A percentile compares a stretch with the other conserved stretches of the same genome.
These are phyloP conservation scores for Melaleuca alternifolia DNA, from an alignment of 345 rosid species.

Conservation along the genomic window DNA sequence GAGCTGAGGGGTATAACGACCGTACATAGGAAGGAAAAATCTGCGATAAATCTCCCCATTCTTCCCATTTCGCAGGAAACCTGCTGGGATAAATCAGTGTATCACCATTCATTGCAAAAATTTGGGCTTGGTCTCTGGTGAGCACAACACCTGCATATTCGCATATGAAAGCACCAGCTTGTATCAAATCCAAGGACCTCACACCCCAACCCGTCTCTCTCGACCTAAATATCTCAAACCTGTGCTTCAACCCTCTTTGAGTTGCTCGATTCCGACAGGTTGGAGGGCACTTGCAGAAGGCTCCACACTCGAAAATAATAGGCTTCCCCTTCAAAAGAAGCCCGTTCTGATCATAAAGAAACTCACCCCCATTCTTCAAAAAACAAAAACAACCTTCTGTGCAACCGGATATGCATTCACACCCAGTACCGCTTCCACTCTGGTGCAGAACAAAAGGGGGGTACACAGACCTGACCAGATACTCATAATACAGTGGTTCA, in stretches of 20 bases:
- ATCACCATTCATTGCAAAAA: conserved; percentile 80
- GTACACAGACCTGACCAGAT: conserved; percentile 51
- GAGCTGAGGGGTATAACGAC: conserved; percentile 52
- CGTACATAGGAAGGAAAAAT: conserved; percentile 40
- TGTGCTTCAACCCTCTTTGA: conserved; percentile 60
- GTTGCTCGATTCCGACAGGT: conserved; percentile 67
- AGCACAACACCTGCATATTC: conserved; percentile 86
- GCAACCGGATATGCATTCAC: conserved; percentile 62
- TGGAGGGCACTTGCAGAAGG: conserved; percentile 65
- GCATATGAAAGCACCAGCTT: conserved; percentile 81
- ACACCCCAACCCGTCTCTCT: conserved; percentile 93
- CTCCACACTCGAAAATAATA: conserved; percentile 70
- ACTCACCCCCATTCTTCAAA: conserved; percentile 65
- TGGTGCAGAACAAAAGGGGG: conserved; percentile 34
- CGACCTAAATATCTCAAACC: conserved; percentile 84
- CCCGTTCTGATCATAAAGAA: conserved; percentile 66
- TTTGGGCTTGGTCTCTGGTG: conserved; percentile 78
- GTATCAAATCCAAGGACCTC: conserved; percentile 76
- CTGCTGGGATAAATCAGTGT: conserved; percentile 59
- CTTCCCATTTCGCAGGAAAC: conserved; percentile 59
- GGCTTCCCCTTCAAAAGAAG: conserved; percentile 66
- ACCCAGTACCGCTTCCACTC: conserved; percentile 41
- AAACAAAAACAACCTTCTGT: conserved; percentile 61
- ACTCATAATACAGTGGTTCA: conserved; percentile 83
- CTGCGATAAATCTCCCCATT: conserved; percentile 88